Evolutionary conservation across 176 grass and related monocot genomes (phyloP).

Genomic region (Poa annua): DNA sequence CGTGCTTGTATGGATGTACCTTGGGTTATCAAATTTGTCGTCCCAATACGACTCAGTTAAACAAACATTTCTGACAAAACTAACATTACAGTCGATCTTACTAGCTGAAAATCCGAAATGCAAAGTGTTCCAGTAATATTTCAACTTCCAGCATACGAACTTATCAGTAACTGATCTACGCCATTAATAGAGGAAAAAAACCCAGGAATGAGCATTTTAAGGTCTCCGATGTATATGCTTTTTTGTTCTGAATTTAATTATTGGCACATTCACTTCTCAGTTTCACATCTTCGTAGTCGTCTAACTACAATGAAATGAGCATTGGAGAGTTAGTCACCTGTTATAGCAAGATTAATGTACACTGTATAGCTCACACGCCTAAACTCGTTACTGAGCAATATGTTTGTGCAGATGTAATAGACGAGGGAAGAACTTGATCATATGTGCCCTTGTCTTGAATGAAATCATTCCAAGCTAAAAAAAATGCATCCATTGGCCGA

Average conservation of each 20-base stretch:
- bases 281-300: neutral
- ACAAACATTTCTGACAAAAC: neutral
- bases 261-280: neutral
- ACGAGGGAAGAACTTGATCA: neutral
- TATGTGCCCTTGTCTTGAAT: conserved; percentile 7
- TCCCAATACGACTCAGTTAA: neutral
- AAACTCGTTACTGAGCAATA: neutral
- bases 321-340: neutral
- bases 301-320: neutral
- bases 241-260: neutral
- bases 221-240: neutral
- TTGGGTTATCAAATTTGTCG: neutral
- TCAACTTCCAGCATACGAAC: neutral
- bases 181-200: neutral
- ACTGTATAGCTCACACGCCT: neutral
- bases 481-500: neutral
- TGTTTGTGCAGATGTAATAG: conserved; percentile 45
- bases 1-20: conserved; percentile 9
- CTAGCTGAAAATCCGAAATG: neutral
- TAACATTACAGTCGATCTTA: neutral
- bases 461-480: neutral
- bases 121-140: neutral
- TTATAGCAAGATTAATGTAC: neutral
- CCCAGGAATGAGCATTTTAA: neutral
- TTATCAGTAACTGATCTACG: conserved; percentile 12